phyloP scores from a whole-genome alignment of 1,284 basidiomycete genomes.

The Sutorius eximius region DNA sequence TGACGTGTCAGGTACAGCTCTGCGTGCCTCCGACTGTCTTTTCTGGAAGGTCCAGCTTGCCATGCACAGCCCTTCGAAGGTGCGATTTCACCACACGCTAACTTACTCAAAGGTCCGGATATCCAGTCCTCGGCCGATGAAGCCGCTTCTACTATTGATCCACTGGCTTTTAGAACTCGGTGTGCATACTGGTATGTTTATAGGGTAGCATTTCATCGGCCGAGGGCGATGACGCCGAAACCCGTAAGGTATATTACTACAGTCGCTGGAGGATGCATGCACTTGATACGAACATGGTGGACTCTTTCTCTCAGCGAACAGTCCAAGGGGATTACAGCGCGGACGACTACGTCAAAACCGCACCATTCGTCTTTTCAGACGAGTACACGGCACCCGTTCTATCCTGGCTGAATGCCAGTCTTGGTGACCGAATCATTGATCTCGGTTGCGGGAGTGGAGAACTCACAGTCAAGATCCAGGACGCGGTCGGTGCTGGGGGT shows the following conservation, averaged over 20 bases:
- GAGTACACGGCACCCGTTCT: conserved; percentile 62
- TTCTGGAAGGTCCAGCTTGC: neutral
- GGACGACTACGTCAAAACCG: conserved; percentile 55
- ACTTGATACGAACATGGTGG: conserved; percentile 11
- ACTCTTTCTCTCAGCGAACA: neutral
- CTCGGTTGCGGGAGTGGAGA: conserved; percentile 85
- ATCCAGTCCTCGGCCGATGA: conserved; percentile 24
- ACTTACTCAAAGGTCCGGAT: conserved; percentile 2
- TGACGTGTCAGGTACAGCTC: neutral
- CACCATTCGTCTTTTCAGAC: conserved; percentile 75
- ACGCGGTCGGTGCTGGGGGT: conserved; percentile 54
- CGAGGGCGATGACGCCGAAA: conserved; percentile 24
- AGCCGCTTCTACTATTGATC: neutral
- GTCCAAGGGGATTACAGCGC: conserved; percentile 46
- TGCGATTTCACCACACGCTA: neutral
- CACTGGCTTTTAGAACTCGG: neutral
- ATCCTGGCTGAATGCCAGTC: conserved; percentile 56
- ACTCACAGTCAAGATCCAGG: conserved; percentile 58
- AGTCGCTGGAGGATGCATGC: neutral
- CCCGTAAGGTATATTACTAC: conserved; percentile 5
- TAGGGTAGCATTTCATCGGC: conserved; percentile 17
- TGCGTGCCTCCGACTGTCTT: neutral
- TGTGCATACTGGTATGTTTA: neutral
- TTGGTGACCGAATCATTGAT: conserved; percentile 73
- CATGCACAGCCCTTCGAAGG: neutral